Conservation (phyloP, 2,329 filamentous ascomycete genomes). For the Fusarium newnesense region DNA sequence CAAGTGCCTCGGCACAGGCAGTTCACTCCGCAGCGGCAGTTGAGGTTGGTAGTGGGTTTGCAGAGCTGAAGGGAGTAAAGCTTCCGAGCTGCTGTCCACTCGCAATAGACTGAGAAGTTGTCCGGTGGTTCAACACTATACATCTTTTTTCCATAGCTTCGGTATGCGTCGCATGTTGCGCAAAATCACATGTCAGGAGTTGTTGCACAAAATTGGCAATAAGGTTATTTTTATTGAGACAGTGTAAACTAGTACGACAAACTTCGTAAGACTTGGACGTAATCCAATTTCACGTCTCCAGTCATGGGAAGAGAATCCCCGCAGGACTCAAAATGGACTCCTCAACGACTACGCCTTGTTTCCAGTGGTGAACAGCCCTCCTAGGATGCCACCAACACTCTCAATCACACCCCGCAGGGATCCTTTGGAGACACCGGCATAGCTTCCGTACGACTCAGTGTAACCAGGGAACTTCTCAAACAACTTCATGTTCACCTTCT, state of each 20-base stretch:
- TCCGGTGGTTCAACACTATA: no score
- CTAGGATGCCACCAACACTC: background rate
- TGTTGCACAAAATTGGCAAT: background rate
- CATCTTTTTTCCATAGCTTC: no score
- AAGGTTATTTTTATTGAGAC: background rate
- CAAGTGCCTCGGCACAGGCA: background rate
- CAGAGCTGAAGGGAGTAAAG: background rate
- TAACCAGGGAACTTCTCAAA: conserved; percentile 13
- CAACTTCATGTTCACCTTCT: conserved; percentile 10
- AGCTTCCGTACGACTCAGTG: conserved; percentile 19
- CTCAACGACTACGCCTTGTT: background rate
- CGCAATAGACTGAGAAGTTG: no score
- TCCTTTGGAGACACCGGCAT: conserved; percentile 13
- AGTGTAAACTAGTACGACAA: no score
- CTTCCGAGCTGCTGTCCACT: background rate
- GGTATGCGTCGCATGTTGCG: background rate
- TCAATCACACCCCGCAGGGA: conserved; percentile 1
- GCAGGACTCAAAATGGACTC: accelerated
- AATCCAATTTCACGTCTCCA: background rate
- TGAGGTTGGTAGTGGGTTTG: background rate
- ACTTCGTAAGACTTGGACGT: background rate
- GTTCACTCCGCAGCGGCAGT: background rate
- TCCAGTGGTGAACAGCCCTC: background rate
- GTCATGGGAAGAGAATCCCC: accelerated
- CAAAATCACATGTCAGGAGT: background rate